phyloP scores from a whole-genome alignment of 1,284 basidiomycete genomes.

The Coniferiporia sulphurascens region DNA sequence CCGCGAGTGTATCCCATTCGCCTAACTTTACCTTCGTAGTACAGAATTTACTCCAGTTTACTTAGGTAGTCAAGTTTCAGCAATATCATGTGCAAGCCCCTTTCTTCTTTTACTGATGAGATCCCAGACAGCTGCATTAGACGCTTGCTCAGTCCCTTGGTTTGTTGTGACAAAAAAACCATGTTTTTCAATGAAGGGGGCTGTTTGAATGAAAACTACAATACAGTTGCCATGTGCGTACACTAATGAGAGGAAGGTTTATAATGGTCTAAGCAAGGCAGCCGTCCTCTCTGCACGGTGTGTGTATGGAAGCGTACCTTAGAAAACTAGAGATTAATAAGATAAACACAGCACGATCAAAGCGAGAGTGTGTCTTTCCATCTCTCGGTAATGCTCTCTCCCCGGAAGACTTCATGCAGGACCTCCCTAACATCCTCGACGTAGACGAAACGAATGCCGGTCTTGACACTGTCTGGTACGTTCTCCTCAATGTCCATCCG shows the following conservation, averaged over 20 bases:
- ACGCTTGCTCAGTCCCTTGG: too few species aligned
- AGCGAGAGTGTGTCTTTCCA: slow-evolving; percentile 54
- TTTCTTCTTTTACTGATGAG: too few species aligned
- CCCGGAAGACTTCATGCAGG: slow-evolving; percentile 77
- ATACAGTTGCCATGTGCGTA: background rate
- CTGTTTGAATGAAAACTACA: background rate
- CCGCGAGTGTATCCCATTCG: background rate
- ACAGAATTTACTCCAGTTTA: background rate
- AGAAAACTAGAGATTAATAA: background rate
- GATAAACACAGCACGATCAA: background rate
- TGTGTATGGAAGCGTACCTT: background rate
- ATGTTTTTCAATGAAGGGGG: background rate
- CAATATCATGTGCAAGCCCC: too few species aligned
- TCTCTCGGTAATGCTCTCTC: slow-evolving; percentile 51
- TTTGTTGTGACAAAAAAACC: too few species aligned
- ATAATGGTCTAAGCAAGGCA: background rate
- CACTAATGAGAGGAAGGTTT: background rate
- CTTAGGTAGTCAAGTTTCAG: too few species aligned
- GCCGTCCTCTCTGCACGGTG: background rate
- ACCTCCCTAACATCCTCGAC: slow-evolving; percentile 90
- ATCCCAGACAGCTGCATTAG: too few species aligned
- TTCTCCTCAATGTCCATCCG: slow-evolving; percentile 93
- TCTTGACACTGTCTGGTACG: slow-evolving; percentile 91
- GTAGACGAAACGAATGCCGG: slow-evolving; percentile 88
- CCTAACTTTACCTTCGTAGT: background rate